Evolutionary conservation across 2,329 filamentous ascomycete species (phyloP), one percentile per base, ranked within the genome.

Genomic region (Ophioceras dolichostomum): DNA sequence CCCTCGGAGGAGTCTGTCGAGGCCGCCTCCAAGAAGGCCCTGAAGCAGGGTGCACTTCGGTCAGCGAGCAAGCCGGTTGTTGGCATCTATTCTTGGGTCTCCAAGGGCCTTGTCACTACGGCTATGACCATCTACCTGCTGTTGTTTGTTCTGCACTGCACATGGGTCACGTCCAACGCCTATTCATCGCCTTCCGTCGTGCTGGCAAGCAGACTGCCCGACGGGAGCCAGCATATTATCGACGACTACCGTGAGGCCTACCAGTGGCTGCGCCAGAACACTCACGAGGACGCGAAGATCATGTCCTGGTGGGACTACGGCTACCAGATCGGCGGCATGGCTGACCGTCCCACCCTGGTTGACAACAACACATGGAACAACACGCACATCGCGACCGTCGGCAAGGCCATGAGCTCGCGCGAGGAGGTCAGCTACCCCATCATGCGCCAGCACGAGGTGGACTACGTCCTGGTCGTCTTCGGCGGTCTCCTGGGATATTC

Each of bases 361-460:
- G 91, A 98, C 68, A 98, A 98, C 70, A 98, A 98, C 67, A 98
- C 91, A 2, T 98, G 91, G 91, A 98, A 98, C 70, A 98, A 98
- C 68, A 98, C 91, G 7, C 91, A 98, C 59, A 98, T 98, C 62
- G 91, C 91, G 37, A 98, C 91, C 12, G 91, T 98, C 41, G 91
- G 91, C 54, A 98, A 98, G 67, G 91, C 91, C 30, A 96, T 98
- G 91, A 91, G 83, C 64, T 95, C 88, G 7, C 73, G 84, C 32
- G 91, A 98, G 61, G 93, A 98, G 60, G 88, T 96, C 61, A 94
- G 87, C 65, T 98, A 98, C 61, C 86, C 87, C 3, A 98, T 98
- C 56, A 89, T 98, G 76, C 83, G 88, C 47, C 86, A 96, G 61
- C 91, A 98, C 54, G 91, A 98, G 62, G 91, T 98, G 3, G 89